Evolutionary conservation across 352 stramenopile species (phyloP), one percentile per base, ranked within the genome.

Genomic region (Ochromonadaceae sp.): DNA sequence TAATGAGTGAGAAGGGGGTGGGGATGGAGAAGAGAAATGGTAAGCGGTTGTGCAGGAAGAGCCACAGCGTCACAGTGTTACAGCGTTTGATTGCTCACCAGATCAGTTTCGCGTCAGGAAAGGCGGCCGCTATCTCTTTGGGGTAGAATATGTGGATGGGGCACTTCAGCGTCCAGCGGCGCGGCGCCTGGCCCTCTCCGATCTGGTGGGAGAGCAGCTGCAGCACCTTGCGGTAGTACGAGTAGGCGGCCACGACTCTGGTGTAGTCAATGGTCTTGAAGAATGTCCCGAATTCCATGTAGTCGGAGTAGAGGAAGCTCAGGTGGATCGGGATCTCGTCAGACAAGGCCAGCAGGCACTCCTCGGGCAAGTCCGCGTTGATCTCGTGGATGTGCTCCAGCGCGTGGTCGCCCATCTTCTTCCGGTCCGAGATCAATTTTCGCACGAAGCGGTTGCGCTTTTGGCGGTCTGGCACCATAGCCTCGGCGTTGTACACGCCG

Each of bases 321-420:
- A 72, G 60, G 42, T 67, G 69, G n/a, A 76, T 15, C 48, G 59
- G 68, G 31, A 76, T 66, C 9, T 72, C 67, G 40, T 74, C 70
- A 10, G 43, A 46, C 14, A 76, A 39, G 15, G 15, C 60, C 25
- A 72, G 35, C 4, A 76, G 46, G 46, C 72, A 78, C 32, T 77
- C 72, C 39, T 78, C 72, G 22, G 72, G 68, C 25, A 67, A 31
- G 15, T 73, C 44, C 14, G 42, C 57, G 22, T 47, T 53, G 34
- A 77, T 58, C 22, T 77, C 62, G 48, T 77, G 72, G 44, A 77
- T 77, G 7, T 28, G 26, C 31, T 67, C 28, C 26, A 77, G 30
- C 14, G 68, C 50, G 14, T 69, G 65, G 7, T 71, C 70, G 36
- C 70, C 25, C 14, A 70, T 35, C 14, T 9, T 43, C 46, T 59